phyloP scores from a whole-genome alignment of 805 yeast species.

The Yamadazyma insecticola region DNA sequence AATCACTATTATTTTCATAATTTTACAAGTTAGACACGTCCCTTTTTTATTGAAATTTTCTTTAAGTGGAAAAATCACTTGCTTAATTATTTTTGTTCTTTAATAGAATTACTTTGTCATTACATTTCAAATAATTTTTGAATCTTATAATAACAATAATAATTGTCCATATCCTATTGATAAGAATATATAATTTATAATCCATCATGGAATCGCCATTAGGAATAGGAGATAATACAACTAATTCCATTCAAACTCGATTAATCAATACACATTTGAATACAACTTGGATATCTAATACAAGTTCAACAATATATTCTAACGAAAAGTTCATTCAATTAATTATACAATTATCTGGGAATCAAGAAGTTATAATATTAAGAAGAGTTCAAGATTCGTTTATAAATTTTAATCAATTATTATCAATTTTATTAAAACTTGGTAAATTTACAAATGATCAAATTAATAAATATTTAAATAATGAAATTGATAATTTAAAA shows the following conservation, averaged over 20 bases:
- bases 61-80: too few relatives aligned
- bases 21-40: too few relatives aligned
- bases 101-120: too few relatives aligned
- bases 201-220: conserved; percentile 39
- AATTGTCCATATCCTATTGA: too few relatives aligned
- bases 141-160: too few relatives aligned
- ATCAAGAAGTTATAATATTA: conserved; percentile 17
- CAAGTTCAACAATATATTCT: conserved; percentile 27
- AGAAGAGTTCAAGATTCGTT: conserved; percentile 41
- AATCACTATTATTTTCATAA: too few relatives aligned
- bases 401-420: conserved; percentile 34
- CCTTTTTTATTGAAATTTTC: too few relatives aligned
- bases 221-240: conserved; percentile 37
- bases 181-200: not conserved
- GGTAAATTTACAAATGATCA: conserved; percentile 21
- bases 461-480: conserved; percentile 24
- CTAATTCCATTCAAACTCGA: conserved; percentile 32
- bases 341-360: conserved; percentile 2
- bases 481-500: conserved; percentile 31
- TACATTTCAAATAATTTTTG: too few relatives aligned
- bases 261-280: conserved; percentile 32
- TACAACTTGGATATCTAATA: conserved; percentile 13
- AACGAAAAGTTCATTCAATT: conserved; percentile 36
- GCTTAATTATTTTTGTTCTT: too few relatives aligned
- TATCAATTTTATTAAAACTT: conserved; percentile 27